Evolutionary conservation across 768 basidiomycete genomes (phyloP).

Genomic region (Phlegmacium glaucopus): DNA sequence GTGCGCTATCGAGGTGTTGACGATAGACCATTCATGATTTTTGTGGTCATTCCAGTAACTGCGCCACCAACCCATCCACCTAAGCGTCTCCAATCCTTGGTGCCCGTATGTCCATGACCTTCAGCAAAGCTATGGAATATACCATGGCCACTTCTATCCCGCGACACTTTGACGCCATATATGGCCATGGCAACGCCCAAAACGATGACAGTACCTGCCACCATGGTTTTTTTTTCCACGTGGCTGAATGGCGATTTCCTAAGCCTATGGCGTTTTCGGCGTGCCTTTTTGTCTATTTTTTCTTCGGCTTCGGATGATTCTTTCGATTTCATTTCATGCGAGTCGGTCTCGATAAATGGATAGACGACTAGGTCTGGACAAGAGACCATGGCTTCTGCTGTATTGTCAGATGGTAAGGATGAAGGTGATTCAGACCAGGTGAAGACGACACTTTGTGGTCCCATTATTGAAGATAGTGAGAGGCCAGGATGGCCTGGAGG

Average conservation of each 20-base stretch:
- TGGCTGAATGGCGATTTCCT: slow-evolving; percentile 22
- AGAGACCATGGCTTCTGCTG: slow-evolving; percentile 59
- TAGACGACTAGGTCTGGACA: slow-evolving; percentile 56
- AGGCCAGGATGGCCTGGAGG: slow-evolving; percentile 61
- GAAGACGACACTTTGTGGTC: slow-evolving; percentile 71
- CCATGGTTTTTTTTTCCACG: slow-evolving; percentile 40
- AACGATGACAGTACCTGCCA: slow-evolving; percentile 66
- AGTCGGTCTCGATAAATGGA: slow-evolving; percentile 37
- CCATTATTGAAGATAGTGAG: slow-evolving; percentile 58
- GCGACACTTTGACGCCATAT: slow-evolving; percentile 36
- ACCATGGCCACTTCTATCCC: slow-evolving; percentile 10
- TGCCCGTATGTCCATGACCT: slow-evolving; percentile 16
- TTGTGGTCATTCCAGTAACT: slow-evolving; percentile 17
- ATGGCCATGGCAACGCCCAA: slow-evolving; percentile 69
- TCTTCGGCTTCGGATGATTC: slow-evolving; percentile 11
- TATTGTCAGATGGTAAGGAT: slow-evolving; percentile 46
- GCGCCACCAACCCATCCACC: slow-evolving; percentile 22
- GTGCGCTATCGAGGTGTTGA: neutral
- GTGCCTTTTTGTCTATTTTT: slow-evolving; percentile 8
- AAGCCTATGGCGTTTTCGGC: slow-evolving; percentile 17
- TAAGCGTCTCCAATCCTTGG: slow-evolving; percentile 18
- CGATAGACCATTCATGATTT: slow-evolving; percentile 12
- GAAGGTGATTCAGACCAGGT: slow-evolving; percentile 61
- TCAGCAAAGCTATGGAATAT: slow-evolving; percentile 17
- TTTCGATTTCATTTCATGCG: slow-evolving; percentile 21